Evolutionary conservation across 169 alveolate genomes (phyloP).

Genomic region (Plasmodium gaboni): DNA sequence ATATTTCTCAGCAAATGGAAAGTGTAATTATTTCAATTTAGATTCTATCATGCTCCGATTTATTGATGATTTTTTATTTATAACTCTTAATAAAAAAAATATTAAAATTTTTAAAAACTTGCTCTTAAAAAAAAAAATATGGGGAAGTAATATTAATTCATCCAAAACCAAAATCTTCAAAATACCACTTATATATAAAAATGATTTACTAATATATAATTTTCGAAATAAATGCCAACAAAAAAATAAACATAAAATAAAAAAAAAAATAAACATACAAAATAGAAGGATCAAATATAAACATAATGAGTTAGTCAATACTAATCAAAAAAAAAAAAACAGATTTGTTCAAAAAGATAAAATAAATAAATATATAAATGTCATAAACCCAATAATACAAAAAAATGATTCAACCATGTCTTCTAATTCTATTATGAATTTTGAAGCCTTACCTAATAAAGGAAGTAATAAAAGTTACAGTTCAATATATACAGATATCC

Average conservation of each 20-base stretch:
- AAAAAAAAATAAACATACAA: neutral
- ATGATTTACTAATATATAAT: neutral
- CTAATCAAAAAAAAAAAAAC: neutral
- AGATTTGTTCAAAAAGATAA: neutral
- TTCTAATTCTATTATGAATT: too few species aligned
- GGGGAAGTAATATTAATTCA: slow-evolving; percentile 73
- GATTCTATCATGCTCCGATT: slow-evolving; percentile 57
- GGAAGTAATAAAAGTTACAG: too few species aligned
- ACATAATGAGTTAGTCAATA: too few species aligned
- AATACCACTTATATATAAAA: slow-evolving; percentile 60
- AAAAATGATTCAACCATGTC: too few species aligned
- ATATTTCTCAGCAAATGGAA: neutral
- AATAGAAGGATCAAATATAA: neutral
- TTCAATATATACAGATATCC: too few species aligned
- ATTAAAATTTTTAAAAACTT: slow-evolving; percentile 50
- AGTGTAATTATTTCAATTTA: slow-evolving; percentile 4
- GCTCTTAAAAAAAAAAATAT: slow-evolving; percentile 49
- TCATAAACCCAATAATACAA: too few species aligned
- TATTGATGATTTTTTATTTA: slow-evolving; percentile 67
- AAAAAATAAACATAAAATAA: neutral
- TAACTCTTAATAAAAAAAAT: slow-evolving; percentile 57
- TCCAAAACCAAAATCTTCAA: slow-evolving; percentile 69
- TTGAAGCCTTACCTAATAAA: too few species aligned
- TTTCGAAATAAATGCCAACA: neutral
- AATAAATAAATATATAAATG: too few species aligned